A percentile compares a stretch with the other conserved stretches of the same genome.
These are phyloP conservation scores for Penicillium sp. DNA, from an alignment of 2,329 filamentous ascomycete genomes.

Conservation along the genomic window DNA sequence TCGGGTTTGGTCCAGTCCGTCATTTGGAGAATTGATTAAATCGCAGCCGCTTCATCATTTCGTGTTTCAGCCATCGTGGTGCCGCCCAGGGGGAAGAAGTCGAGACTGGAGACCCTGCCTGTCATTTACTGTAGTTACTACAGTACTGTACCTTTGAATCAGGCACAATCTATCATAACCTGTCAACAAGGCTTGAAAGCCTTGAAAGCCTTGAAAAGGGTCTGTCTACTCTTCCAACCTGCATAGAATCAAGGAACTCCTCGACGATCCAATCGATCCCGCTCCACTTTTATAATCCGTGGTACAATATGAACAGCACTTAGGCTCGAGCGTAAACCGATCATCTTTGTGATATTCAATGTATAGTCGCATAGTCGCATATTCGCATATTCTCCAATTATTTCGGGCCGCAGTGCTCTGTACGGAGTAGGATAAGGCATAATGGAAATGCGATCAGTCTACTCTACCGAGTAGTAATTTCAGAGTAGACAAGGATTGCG, in stretches of 20 bases:
- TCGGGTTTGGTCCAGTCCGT: constrained; percentile 18
- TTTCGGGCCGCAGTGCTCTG: not conserved
- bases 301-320: not conserved
- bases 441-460: not conserved
- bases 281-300: not conserved
- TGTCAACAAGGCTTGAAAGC: not conserved
- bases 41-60: constrained; percentile 4
- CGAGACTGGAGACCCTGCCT: not conserved
- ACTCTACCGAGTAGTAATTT: not conserved
- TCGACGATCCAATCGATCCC: not conserved
- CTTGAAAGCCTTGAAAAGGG: not conserved
- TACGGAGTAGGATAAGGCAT: not conserved
- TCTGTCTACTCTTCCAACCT: not conserved
- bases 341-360: not conserved
- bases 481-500: not conserved
- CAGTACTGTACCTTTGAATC: not conserved
- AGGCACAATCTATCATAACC: not conserved
- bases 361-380: too few relatives aligned
- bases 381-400: too few relatives aligned
- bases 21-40: constrained; percentile 28
- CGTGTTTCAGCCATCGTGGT: constrained; percentile 25
- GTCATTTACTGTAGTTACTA: not conserved
- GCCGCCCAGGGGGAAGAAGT: not conserved
- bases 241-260: not conserved
- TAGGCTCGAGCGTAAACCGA: not conserved